Base-by-base conservation (phyloP, 306 rosid species). In the Inga leiocalycina region DNA sequence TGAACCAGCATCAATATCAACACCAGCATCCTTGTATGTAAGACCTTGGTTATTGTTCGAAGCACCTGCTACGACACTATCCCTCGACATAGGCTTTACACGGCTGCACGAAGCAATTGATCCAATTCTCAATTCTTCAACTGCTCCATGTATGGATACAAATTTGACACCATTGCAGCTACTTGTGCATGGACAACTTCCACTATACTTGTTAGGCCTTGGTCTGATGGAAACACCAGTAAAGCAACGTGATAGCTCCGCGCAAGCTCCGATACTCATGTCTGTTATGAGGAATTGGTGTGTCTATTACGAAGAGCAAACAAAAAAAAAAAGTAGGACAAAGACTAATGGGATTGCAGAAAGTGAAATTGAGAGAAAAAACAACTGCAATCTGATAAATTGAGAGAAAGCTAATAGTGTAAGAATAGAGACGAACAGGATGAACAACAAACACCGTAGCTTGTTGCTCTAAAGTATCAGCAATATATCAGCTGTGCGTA, bases 1-100 rank as follows among this genome's bases (percentile, higher is more conserved):
- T 1, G 98, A 81, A 41, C 97, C 98, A 2, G 99, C 99, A 30
- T 96, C 99, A 67, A 93, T 96, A 74, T 96, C 98, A 13, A 96
- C 99, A 2, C 99, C 98, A 24, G 99, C 91, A 43, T 89, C 99
- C 81, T 85, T 92, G 71, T 96, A 96, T 1, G 97, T 92, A 22
- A 96, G 91, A 66, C 94, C 90, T 45, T 70, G 86, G 16, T 45
- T 77, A 10, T 24, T 32, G 59, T 57, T 79, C 13, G 48, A 27
- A 12, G 79, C 84, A 20, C 49, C 78, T 4, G 71, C 76, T 57
- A 80, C 66, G 1, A 61, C 78, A 48, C 44, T 64, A 65, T 66
- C 81, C 74, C 79, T 85, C 2, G 85, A 43, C 62, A 62, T 12
- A 24, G 90, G 75, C 74, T 81, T 24, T 12, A 79, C 9, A 9